Base-by-base conservation (phyloP, 805 yeast species). In the Monosporozyma servazzii region DNA sequence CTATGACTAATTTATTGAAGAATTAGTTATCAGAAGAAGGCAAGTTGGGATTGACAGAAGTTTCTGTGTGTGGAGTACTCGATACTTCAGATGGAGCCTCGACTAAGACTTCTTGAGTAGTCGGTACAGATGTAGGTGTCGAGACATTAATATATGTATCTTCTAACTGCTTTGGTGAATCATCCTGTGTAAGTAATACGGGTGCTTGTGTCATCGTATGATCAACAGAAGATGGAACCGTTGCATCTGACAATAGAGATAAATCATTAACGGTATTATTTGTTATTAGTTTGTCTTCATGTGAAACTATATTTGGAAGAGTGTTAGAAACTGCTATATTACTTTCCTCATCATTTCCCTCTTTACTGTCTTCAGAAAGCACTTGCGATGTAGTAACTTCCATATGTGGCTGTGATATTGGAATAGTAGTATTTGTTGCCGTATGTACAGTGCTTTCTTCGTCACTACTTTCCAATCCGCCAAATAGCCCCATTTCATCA, bases 401-500 rank as follows among this genome's bases (percentile, higher is more conserved):
- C 33, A 30, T 9, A 7, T 30, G 33, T 3, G 33, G 33, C 9
- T 30, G 33, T 30, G 11, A 13, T 30, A 11, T 25, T 23, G 46
- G 31, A 23, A 30, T 20, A n/a, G 11, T 20, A 7, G 44, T 40
- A 5, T 13, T 23, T 15, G 44, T 15, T 40, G 21, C 36, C 15
- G 25, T 36, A 7, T 33, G 66, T n/a, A 49, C 57, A 2, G 50
- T 59, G 17, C 60, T 65, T 5, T 66, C 72, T 7, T 57, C 63
- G 20, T 59, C 62, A 29, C 70, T 58, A 43, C 63, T 59, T n/a
- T 57, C 67, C 49, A 66, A 54, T 33, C 59, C 60, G 13, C 58
- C 69, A 52, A 70, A 69, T 36, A 63, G 59, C 9, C 45, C 52
- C 29, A 51, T 27, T 21, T 63, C 70, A 50, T 68, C 71, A 33